phyloP scores from a whole-genome alignment of 345 rosid species.

The Citrus cavaleriei region DNA sequence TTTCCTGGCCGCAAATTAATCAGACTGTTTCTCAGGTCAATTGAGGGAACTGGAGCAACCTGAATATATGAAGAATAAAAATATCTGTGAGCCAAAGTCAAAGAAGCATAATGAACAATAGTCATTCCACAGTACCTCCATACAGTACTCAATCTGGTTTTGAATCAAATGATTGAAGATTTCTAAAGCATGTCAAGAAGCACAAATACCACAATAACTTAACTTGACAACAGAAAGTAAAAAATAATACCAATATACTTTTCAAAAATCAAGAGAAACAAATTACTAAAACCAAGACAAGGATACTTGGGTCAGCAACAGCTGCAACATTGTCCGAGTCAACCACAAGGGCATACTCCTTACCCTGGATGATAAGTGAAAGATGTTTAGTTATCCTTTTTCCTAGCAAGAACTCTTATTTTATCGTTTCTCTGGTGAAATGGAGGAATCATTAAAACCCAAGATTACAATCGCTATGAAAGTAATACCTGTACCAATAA shows the following conservation, averaged over 20 bases:
- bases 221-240: background rate
- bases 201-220: constrained; percentile 6
- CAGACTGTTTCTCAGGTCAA: constrained; percentile 9
- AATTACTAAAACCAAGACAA: constrained; percentile 14
- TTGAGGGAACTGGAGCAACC: constrained; percentile 32
- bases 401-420: background rate
- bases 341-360: constrained; percentile 47
- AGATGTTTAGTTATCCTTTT: background rate
- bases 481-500: constrained; percentile 46
- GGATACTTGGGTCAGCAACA: constrained; percentile 57
- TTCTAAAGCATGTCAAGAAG: constrained; percentile 41
- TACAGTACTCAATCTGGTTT: constrained; percentile 46
- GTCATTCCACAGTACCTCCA: constrained; percentile 46
- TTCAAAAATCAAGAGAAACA: background rate
- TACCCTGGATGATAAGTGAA: constrained; percentile 43
- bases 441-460: background rate
- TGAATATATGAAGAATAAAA: constrained; percentile 18
- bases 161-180: constrained; percentile 49
- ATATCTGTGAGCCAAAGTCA: background rate
- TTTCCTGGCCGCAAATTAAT: constrained; percentile 20
- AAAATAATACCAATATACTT: background rate
- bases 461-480: background rate
- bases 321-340: constrained; percentile 37
- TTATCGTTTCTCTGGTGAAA: background rate
- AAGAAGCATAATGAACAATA: constrained; percentile 5